These are phyloP conservation scores for Davidsoniella australis DNA, from an alignment of 2,329 filamentous ascomycete genomes.

Conservation along the genomic window DNA sequence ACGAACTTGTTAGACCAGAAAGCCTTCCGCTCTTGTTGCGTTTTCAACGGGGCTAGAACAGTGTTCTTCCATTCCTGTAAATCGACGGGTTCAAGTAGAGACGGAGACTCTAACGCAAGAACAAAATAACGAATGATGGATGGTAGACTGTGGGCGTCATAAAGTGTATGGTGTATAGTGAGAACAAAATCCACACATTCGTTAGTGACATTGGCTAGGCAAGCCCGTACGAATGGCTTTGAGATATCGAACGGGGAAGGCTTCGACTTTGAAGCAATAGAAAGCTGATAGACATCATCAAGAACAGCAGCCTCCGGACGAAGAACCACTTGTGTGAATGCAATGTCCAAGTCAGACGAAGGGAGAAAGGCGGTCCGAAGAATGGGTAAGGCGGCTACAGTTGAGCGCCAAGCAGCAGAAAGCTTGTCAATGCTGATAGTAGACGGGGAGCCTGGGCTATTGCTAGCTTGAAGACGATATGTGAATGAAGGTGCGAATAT, in stretches of 20 bases:
- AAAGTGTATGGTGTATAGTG: conserved; percentile 69
- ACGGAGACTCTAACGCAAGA: conserved; percentile 14
- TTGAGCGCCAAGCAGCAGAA: conserved; percentile 39
- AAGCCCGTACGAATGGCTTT: conserved; percentile 6
- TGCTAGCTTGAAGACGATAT: conserved; percentile 28
- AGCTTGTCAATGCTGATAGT: conserved; percentile 27
- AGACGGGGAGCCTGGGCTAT: conserved; percentile 7
- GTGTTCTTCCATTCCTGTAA: conserved; percentile 18
- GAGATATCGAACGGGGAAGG: not conserved
- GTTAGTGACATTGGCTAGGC: conserved; percentile 7
- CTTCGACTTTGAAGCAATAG: not conserved
- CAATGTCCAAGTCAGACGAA: conserved; percentile 27
- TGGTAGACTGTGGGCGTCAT: conserved; percentile 68
- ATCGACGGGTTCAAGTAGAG: conserved; percentile 12
- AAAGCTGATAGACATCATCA: not conserved
- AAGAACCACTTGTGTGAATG: conserved; percentile 48
- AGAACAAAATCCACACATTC: conserved; percentile 27
- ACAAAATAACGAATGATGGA: conserved; percentile 32
- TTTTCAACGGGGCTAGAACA: conserved; percentile 6
- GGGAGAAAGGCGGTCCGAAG: conserved; percentile 51
- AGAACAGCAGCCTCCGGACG: conserved; percentile 16
- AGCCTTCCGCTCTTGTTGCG: conserved; percentile 13
- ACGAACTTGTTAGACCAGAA: conserved; percentile 29
- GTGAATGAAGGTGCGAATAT: conserved; percentile 61
- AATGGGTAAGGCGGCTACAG: conserved; percentile 41